Base-by-base conservation (phyloP, 2,329 filamentous ascomycete genomes). In the Zymoseptoria brevis region DNA sequence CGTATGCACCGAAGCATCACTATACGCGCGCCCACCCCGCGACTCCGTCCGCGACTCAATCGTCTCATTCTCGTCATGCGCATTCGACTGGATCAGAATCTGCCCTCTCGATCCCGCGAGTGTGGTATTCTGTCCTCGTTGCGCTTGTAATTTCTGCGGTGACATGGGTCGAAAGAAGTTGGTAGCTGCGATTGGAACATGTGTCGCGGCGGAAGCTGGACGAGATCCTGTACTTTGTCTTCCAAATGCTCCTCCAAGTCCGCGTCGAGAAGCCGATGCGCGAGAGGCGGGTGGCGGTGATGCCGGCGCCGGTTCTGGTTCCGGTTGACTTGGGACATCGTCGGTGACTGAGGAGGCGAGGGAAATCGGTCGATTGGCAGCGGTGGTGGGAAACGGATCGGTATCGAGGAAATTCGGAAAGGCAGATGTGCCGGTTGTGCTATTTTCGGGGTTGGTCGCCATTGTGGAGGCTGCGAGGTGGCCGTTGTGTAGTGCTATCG, bases 101-200 rank as follows among this genome's bases (percentile, higher is more conserved):
- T 53, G 22, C 9, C 60, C 67, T 24, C 61, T 57, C 22, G 64
- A 63, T 51, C 62, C 50, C 13, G 57, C 57, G 8, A 64, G 59
- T 19, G 70, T 45, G 13, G 35, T 45, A n/a, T 45, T 75, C 66
- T 79, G 83, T 63, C 87, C 86, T 73, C 93, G 82, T 75, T 97
- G 94, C 57, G 91, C 91, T 75, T 97, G 93, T 55, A 97, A 79
- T 72, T 90, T 88, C 73, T 96, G 91, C 22, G 93, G 96, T 76
- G 92, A 97, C 90, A 99, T 96, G 48, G 94, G 94, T 21, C 87
- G 88, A 72, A 96, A 96, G 77, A 99, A 97, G 57, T 90, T 93
- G 70, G 93, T 88, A 16, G 90, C 91, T 2, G 90, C 87, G 56
- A 99, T 78, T 1, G 94, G 92, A 19, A 96, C 91, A 79, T 99